A percentile compares a stretch with the other conserved stretches of the same genome.
Evolutionary conservation across 192 early-diverging fungal species (phyloP).

Genomic region (Backusella westeae): DNA sequence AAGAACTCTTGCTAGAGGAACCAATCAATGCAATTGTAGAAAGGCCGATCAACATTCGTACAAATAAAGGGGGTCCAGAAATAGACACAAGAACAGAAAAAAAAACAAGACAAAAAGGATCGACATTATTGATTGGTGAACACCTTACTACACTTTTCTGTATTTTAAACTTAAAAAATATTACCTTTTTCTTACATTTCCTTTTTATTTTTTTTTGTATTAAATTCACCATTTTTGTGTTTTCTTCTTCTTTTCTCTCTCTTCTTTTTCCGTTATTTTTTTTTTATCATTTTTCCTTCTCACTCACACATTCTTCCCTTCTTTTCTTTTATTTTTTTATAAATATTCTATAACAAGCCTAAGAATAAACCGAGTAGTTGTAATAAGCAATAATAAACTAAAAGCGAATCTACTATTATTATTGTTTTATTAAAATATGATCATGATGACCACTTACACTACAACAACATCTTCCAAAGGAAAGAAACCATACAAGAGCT

Average conservation of each 20-base stretch:
- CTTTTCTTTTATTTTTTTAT: background rate
- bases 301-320: background rate
- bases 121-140: conserved; percentile 1
- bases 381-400: background rate
- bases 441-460: conserved; percentile 28
- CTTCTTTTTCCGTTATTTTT: background rate
- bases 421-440: conserved; percentile 15
- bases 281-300: background rate
- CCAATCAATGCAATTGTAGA: conserved; percentile 9
- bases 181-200: background rate
- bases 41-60: conserved; percentile 10
- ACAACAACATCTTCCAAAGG: conserved; percentile 19
- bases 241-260: background rate
- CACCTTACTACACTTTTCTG: background rate
- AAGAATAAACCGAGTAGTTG: background rate
- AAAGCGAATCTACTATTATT: background rate
- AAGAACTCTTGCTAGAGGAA: background rate
- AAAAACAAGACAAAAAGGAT: background rate
- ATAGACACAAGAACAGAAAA: conserved; percentile 7
- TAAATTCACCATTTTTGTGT: background rate
- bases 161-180: background rate
- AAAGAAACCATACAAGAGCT: conserved; percentile 33
- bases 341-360: background rate
- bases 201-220: background rate
- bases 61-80: background rate